Evolutionary conservation across 768 basidiomycete genomes (phyloP), one percentile per base, ranked within the genome.

Genomic region (Leccinum olivaceopallidum): DNA sequence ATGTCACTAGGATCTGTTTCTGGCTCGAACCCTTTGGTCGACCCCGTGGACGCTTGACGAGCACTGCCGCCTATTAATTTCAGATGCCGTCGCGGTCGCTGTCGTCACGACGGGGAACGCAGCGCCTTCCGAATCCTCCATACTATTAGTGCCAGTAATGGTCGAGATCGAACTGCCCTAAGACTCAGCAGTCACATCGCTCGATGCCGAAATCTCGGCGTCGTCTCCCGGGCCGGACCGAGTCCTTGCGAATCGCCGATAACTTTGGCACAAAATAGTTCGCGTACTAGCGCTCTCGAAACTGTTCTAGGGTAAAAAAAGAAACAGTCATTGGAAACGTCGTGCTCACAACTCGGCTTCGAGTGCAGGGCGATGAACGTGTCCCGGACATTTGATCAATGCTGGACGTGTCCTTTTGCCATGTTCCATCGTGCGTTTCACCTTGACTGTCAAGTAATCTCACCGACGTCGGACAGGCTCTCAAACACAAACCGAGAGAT

Each of bases 381-480:
- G 48, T 95, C 90, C 34, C 96, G 89, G 92, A 91, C 94, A 98
- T 95, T 55, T 85, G 76, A 75, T 97, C 92, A 57, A 98, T 89
- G 64, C 82, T 34, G 32, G 12, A 34, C 32, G 4, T 5, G 32
- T 34, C 32, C 10, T 12, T 12, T 12, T 34, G 12, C 12, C 32
- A 34, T 34, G 32, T 12, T 34, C 32, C 12, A 34, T 34, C 32
- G 12, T 34, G 32, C 32, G 32, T 34, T 34, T 34, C 32, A 34
- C 32, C 32, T 34, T 34, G 32, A 34, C 32, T 34, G 32, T 12
- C 32, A 12, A 12, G 32, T 12, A 34, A 34, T 34, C 32, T 32
- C 32, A 32, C 32, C 32, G 32, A 32, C 32, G 18, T 18, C 10
- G 18, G 9, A 20, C 50, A 73, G 71, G 65, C 55, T 8, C 60